These are phyloP conservation scores for Solanum hybrid DNA, from an alignment of 305 asterid species.

Conservation along the genomic window DNA sequence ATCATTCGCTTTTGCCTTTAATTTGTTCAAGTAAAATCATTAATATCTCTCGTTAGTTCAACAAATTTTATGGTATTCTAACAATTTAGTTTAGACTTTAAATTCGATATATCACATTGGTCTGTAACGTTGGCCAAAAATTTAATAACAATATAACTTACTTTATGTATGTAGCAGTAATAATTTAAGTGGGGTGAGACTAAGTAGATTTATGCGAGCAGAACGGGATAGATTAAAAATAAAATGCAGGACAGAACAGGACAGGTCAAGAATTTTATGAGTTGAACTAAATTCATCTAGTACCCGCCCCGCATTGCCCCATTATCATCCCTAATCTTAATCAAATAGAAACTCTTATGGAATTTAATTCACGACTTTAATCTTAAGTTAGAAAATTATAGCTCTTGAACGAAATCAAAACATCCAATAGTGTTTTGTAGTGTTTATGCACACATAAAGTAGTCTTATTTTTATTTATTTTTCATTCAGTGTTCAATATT, in stretches of 20 bases:
- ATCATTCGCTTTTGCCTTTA: background rate
- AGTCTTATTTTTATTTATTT: no score
- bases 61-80: background rate
- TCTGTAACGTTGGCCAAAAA: background rate
- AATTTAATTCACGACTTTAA: background rate
- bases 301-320: background rate
- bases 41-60: background rate
- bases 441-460: no score
- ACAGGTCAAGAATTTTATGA: background rate
- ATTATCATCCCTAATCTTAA: background rate
- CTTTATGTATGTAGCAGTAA: background rate
- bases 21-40: background rate
- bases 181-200: background rate
- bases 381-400: no score
- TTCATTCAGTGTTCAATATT: background rate
- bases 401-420: background rate
- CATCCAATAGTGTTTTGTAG: background rate
- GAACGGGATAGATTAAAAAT: no score
- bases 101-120: background rate
- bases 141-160: background rate
- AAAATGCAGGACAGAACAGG: no score
- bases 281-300: background rate
- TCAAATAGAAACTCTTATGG: no score
- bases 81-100: background rate
- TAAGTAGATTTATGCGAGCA: accelerated